Base-by-base conservation (phyloP, 176 grass and related monocot species). In the Stipa capillata region DNA sequence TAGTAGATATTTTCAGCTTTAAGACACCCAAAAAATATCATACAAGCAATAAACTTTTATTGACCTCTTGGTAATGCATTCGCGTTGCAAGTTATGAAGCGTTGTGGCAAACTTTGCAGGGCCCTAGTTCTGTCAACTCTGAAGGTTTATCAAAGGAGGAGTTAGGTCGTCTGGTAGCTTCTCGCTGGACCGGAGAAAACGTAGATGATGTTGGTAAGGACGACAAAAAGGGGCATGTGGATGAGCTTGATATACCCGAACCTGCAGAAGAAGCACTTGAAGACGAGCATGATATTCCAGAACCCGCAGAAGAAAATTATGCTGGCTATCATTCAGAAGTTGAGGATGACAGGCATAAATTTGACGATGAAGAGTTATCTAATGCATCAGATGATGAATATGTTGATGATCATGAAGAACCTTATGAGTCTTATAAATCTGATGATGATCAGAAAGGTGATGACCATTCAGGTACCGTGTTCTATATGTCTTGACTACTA, bases 71-170 rank as follows among this genome's bases (percentile, higher is more conserved):
- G 49, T 16, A 9, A 16, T 81, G 39, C 4, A 8, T 14, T 62
- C 17, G 17, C 11, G 47, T 39, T 20, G 3, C 44, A 69, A 28
- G 48, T 56, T 62, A 63, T 76, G 48, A 82, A 44, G 21, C 27
- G 53, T 50, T 52, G 12, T 83, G 9, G 12, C 81, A 61, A 74
- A 78, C 87, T 47, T 80, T 90, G 44, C 76, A 97, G 94, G 89
- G 86, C 50, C 45, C 49, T 74, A 70, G 42, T 76, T 78, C 85
- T 84, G 87, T 74, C 44, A 74, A 62, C 63, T 74, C 89, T 69
- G 90, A 91, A 58, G 90, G 78, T 44, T 92, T 99, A 74, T 99
- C 96, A 52, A 93, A 81, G 82, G 96, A 89, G 85, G 96, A 99
- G 49, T 82, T 99, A 25, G 96, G 96, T 83, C 87, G 92, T 29